These are phyloP conservation scores for Podosphaera fusca DNA, from an alignment of 2,329 filamentous ascomycete genomes.

Conservation along the genomic window DNA sequence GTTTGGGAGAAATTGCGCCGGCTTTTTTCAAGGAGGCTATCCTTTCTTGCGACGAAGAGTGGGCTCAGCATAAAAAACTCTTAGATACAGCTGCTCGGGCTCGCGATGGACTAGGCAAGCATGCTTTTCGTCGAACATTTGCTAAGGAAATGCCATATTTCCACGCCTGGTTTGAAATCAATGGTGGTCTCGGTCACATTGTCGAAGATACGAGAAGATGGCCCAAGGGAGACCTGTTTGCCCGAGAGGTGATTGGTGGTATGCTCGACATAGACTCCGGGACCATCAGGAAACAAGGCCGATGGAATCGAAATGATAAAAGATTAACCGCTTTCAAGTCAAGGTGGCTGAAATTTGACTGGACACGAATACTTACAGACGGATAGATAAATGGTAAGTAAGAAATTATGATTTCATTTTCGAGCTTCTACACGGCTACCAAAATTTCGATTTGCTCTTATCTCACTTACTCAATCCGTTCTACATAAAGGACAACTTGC, in stretches of 20 bases:
- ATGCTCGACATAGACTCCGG: slow-evolving; percentile 71
- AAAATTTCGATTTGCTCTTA: too few relatives aligned
- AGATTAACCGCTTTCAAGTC: slow-evolving; percentile 60
- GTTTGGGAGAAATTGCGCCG: slow-evolving; percentile 72
- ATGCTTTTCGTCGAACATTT: slow-evolving; percentile 60
- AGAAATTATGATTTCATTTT: neutral
- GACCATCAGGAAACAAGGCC: slow-evolving; percentile 71
- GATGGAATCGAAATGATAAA: slow-evolving; percentile 43
- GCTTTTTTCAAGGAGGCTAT: slow-evolving; percentile 95
- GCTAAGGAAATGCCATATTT: slow-evolving; percentile 98
- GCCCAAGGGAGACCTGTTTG: slow-evolving; percentile 83
- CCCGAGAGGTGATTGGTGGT: slow-evolving; percentile 72
- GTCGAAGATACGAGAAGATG: slow-evolving; percentile 70
- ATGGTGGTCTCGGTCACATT: slow-evolving; percentile 79
- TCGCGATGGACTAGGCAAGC: slow-evolving; percentile 46
- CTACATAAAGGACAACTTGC: too few relatives aligned
- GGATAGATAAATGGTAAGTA: slow-evolving; percentile 4
- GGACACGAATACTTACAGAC: slow-evolving; percentile 35
- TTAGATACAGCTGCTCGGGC: slow-evolving; percentile 60
- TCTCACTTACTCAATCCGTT: too few relatives aligned
- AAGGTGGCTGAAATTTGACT: slow-evolving; percentile 84
- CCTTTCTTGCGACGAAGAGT: slow-evolving; percentile 68
- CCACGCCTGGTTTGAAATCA: slow-evolving; percentile 83
- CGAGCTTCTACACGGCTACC: neutral
- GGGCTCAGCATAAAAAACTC: slow-evolving; percentile 84